These are phyloP conservation scores for Cercospora zeae-maydis DNA, from an alignment of 2,329 filamentous ascomycete genomes.

Conservation along the genomic window DNA sequence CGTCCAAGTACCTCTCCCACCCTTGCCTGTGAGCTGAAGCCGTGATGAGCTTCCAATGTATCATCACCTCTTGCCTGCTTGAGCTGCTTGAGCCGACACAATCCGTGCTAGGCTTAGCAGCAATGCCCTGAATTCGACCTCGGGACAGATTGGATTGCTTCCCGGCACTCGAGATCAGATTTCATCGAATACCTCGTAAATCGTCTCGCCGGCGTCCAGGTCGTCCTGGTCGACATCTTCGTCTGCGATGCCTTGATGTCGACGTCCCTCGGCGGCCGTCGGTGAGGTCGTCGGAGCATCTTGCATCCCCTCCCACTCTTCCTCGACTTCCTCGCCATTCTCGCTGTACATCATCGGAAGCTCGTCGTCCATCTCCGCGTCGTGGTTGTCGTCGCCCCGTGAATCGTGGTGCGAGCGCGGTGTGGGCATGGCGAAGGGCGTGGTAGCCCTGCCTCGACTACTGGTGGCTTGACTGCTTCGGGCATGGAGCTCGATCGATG, in stretches of 20 bases:
- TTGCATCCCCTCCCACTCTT: conserved; percentile 38
- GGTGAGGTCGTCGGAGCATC: conserved; percentile 29
- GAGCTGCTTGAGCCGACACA: conserved; percentile 1
- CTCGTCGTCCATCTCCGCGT: conserved; percentile 22
- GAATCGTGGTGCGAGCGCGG: conserved; percentile 57
- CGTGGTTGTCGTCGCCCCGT: conserved; percentile 34
- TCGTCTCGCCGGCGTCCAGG: conserved; percentile 20
- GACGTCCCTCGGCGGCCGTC: conserved; percentile 9
- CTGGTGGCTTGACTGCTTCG: conserved; percentile 38
- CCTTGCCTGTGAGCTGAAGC: conserved; percentile 2
- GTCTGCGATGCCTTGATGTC: conserved; percentile 25
- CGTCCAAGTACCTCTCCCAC: background rate
- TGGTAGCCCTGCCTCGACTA: conserved; percentile 46
- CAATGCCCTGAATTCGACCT: background rate
- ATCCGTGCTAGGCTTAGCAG: background rate
- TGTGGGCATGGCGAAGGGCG: conserved; percentile 69
- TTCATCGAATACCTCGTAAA: conserved; percentile 26
- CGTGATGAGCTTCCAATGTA: conserved; percentile 8
- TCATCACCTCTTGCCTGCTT: background rate
- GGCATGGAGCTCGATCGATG: conserved; percentile 32
- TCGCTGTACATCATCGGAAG: conserved; percentile 12
- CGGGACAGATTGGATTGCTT: background rate
- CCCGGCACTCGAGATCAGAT: conserved; percentile 14
- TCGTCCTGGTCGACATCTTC: conserved; percentile 17
- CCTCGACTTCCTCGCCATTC: conserved; percentile 12